Conservation (phyloP, 148 eudicot species). For the Camellia sinensis region DNA sequence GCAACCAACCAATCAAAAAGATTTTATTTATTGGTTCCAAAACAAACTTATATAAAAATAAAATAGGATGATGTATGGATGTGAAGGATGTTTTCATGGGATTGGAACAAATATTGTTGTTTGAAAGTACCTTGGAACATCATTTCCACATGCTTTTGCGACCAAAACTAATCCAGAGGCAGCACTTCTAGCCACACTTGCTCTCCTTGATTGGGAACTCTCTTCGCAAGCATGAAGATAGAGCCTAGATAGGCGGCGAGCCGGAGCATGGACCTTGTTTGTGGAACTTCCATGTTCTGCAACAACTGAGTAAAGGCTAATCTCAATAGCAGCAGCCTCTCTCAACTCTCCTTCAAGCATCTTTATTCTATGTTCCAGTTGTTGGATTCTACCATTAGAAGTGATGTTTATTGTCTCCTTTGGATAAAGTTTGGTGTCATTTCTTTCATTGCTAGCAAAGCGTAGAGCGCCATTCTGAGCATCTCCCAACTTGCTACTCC, state of each 20-base stretch:
- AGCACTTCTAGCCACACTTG: conserved; percentile 69
- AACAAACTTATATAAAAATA: not conserved
- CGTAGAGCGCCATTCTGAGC: conserved; percentile 16
- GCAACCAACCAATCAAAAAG: conserved; percentile 11
- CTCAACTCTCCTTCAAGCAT: conserved; percentile 76
- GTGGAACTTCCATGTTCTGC: conserved; percentile 96
- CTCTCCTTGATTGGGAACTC: conserved; percentile 44
- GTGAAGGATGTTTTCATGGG: not conserved
- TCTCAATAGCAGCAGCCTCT: conserved; percentile 88
- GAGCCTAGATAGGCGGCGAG: conserved; percentile 88
- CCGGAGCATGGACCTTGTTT: conserved; percentile 92
- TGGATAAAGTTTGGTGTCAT: conserved; percentile 33
- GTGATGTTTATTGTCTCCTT: conserved; percentile 36
- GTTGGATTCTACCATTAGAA: conserved; percentile 46
- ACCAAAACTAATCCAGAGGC: conserved; percentile 81
- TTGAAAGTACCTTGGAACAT: conserved; percentile 74
- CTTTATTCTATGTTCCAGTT: conserved; percentile 58
- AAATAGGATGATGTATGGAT: not conserved
- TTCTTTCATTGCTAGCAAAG: conserved; percentile 26
- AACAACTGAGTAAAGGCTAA: conserved; percentile 75
- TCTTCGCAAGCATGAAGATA: conserved; percentile 71
- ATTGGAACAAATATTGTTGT: not conserved
- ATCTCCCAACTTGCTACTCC: conserved; percentile 23
- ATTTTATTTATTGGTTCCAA: not conserved
- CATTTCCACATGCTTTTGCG: conserved; percentile 97